phyloP scores from a whole-genome alignment of 768 basidiomycete genomes.

The Rhodotorula sphaerocarpa region DNA sequence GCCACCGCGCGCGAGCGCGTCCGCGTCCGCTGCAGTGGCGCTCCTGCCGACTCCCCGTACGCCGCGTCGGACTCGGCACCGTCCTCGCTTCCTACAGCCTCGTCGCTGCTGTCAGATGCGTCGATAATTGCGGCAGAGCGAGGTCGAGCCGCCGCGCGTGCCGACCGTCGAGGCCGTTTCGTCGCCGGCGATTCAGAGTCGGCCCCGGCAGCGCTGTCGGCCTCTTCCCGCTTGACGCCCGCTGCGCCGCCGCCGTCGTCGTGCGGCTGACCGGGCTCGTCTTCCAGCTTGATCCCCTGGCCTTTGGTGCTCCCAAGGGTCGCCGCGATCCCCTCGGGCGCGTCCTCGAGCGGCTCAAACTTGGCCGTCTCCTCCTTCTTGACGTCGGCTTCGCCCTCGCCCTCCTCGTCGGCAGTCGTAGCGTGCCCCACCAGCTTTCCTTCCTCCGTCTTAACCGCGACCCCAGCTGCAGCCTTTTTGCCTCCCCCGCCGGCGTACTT shows the following conservation, averaged over 20 bases:
- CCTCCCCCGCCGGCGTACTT: background rate
- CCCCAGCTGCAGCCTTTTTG: background rate
- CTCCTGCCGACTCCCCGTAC: too few relatives aligned
- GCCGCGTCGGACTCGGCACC: background rate
- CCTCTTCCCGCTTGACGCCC: background rate
- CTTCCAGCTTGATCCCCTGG: background rate
- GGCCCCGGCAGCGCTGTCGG: background rate
- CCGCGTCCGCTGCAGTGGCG: too few relatives aligned
- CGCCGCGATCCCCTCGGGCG: background rate
- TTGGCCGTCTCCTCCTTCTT: background rate
- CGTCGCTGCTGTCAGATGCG: background rate
- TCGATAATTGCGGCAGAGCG: too few relatives aligned
- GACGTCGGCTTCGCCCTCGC: background rate
- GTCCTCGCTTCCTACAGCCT: background rate
- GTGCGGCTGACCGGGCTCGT: background rate
- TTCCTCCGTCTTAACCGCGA: slow-evolving; percentile 15
- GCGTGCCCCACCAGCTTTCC: slow-evolving; percentile 1
- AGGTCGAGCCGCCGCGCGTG: too few relatives aligned
- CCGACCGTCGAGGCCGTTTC: background rate
- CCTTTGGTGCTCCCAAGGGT: background rate
- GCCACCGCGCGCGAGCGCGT: too few relatives aligned
- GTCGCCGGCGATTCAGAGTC: background rate
- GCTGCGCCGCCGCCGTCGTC: background rate
- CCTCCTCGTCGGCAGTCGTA: background rate
- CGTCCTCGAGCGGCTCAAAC: slow-evolving; percentile 1